Evolutionary conservation across 306 rosid genomes (phyloP).

Genomic region (Cicer arietinum): DNA sequence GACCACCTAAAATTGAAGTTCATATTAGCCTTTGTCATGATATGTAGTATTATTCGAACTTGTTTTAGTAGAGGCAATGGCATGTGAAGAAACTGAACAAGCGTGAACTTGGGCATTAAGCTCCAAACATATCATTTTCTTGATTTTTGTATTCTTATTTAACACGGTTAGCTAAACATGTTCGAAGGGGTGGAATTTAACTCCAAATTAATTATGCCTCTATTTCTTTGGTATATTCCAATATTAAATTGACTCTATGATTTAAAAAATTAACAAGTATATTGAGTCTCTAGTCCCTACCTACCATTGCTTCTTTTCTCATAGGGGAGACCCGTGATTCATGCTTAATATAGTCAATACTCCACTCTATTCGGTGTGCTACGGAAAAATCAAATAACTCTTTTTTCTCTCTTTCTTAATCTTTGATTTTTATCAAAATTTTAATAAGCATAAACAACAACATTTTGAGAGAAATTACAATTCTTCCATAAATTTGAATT

Average conservation of each 20-base stretch:
- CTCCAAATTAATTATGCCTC: background rate
- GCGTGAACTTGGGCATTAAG: background rate
- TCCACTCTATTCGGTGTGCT: background rate
- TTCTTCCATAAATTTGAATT: no score
- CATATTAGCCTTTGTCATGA: no score
- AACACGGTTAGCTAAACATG: background rate
- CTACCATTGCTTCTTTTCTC: background rate
- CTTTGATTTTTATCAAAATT: no score
- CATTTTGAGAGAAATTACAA: no score
- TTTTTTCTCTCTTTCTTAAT: no score
- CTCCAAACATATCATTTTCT: background rate
- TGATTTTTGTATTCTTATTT: background rate
- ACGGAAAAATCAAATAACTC: background rate
- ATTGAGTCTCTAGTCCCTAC: background rate
- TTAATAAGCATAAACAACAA: no score
- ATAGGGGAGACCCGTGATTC: conserved; percentile 19
- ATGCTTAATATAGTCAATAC: background rate
- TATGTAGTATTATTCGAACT: no score
- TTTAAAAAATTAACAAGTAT: no score
- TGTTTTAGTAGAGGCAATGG: no score
- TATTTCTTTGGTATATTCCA: background rate
- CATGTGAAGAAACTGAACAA: background rate
- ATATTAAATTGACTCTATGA: background rate
- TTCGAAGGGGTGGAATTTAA: background rate
- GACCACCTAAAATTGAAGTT: no score